These are phyloP conservation scores for Lineolata rhizophorae DNA, from an alignment of 495 filamentous ascomycete genomes.

Conservation along the genomic window DNA sequence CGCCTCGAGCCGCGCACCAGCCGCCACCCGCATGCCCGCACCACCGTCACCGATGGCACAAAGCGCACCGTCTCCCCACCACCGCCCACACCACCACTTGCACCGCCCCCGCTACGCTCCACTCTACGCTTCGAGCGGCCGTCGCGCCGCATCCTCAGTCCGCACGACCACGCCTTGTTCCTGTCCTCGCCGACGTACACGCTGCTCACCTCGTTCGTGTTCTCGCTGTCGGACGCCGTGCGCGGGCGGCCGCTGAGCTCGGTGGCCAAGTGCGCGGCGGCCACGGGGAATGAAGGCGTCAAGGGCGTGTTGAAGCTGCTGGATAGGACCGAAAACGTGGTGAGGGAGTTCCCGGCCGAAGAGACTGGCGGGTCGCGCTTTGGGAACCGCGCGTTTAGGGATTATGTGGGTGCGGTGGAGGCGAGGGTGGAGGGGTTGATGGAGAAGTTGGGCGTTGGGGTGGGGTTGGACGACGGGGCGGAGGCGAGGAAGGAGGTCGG, in stretches of 20 bases:
- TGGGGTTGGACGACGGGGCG: too few relatives aligned
- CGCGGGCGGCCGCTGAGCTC: conserved; percentile 52
- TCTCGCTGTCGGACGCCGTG: conserved; percentile 64
- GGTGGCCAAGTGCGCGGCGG: conserved; percentile 25
- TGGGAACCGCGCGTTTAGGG: conserved; percentile 77
- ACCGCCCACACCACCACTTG: conserved; percentile 49
- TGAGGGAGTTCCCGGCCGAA: conserved; percentile 48
- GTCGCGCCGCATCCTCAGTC: conserved; percentile 55
- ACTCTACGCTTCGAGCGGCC: conserved; percentile 41
- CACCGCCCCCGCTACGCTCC: conserved; percentile 43
- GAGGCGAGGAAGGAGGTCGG: conserved; percentile 43
- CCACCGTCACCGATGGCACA: too few relatives aligned
- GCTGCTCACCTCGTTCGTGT: conserved; percentile 65
- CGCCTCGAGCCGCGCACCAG: conserved; percentile 15
- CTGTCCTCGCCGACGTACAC: conserved; percentile 53
- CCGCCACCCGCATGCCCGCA: too few relatives aligned
- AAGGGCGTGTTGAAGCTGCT: conserved; percentile 48
- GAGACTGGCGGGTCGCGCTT: conserved; percentile 80
- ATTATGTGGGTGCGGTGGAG: conserved; percentile 32
- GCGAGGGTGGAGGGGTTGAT: conserved; percentile 17
- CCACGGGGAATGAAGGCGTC: conserved; percentile 24
- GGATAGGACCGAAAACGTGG: conserved; percentile 35
- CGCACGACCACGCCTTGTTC: conserved; percentile 62
- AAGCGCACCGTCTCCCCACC: too few relatives aligned
- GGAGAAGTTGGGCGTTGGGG: conserved; percentile 19